These are phyloP conservation scores for Candida nonsorbophila DNA, from an alignment of 805 yeast genomes.

Conservation along the genomic window DNA sequence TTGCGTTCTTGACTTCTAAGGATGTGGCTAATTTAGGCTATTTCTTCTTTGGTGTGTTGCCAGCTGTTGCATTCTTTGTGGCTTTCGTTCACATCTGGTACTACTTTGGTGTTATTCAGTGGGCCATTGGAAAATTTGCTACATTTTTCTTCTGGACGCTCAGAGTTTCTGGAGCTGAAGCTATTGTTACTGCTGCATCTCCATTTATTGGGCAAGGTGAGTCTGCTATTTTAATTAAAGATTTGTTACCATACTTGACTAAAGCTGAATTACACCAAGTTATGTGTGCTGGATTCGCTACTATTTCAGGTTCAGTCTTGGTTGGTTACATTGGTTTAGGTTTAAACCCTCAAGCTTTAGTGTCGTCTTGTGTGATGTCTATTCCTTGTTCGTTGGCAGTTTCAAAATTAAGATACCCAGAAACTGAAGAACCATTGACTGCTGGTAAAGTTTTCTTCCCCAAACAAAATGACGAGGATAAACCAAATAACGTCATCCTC, in stretches of 20 bases:
- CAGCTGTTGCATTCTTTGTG: slow-evolving; percentile 61
- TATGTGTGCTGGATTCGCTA: slow-evolving; percentile 59
- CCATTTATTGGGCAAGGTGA: slow-evolving; percentile 67
- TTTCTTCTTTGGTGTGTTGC: slow-evolving; percentile 55
- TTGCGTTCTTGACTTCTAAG: slow-evolving; percentile 48
- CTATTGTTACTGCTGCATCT: slow-evolving; percentile 61
- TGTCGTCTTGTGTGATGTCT: slow-evolving; percentile 66
- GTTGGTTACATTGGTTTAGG: slow-evolving; percentile 62
- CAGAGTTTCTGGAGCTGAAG: slow-evolving; percentile 58
- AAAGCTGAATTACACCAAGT: slow-evolving; percentile 59
- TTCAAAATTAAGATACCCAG: slow-evolving; percentile 56
- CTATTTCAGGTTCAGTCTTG: slow-evolving; percentile 60
- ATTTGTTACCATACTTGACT: slow-evolving; percentile 54
- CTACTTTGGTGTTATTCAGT: slow-evolving; percentile 56
- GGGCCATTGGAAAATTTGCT: slow-evolving; percentile 55
- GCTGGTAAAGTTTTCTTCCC: slow-evolving; percentile 45
- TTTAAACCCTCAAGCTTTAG: slow-evolving; percentile 55
- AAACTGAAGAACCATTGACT: slow-evolving; percentile 50
- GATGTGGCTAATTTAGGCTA: slow-evolving; percentile 35
- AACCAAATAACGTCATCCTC: slow-evolving; percentile 48
- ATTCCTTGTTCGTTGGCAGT: slow-evolving; percentile 61
- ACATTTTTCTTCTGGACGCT: slow-evolving; percentile 56
- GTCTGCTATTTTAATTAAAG: slow-evolving; percentile 56
- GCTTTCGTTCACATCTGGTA: slow-evolving; percentile 57
- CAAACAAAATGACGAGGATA: slow-evolving; percentile 23